Evolutionary conservation across 2,329 filamentous ascomycete species (phyloP), one percentile per base, ranked within the genome.

Genomic region (Parascedosporium putredinis): DNA sequence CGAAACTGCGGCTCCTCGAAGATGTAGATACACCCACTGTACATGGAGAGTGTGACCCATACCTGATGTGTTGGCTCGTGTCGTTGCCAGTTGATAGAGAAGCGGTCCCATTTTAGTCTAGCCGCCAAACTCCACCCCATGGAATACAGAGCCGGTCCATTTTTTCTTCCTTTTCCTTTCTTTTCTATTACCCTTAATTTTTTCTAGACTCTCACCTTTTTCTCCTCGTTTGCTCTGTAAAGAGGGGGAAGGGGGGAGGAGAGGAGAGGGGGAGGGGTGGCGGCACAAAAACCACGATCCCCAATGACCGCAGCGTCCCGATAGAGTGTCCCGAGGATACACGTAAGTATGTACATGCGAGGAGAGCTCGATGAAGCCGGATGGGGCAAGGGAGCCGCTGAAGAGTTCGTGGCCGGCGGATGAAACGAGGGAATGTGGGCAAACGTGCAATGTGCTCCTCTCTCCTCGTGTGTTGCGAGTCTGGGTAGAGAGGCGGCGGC

Each of bases 41-140:
- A 50, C 36, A 48, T 33, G 58, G 60, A 75, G 68, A 75, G 76
- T 79, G 77, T 77, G 78, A 79, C 78, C 78, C 77, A 79, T 80
- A 38, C 71, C 73, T 86, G 87, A 89, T 94, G 88, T 85, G 88
- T 76, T 94, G 88, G 88, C 88, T 83, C 83, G 73, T 75, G 75
- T 84, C 76, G 75, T 81, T 78, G 78, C 86, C 86, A 91, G 83
- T 90, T 81, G 76, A 82, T 45, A 45, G 22, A n/a, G 20, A 40
- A 42, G 29, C 9, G 43, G 43, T 14, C 49, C 49, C 24, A 24
- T 47, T 46, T 20, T 25, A 45, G 38, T 22, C 40, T 50, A 44
- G 40, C 27, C 20, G 38, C 23, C 45, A 38, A 33, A 31, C 14
- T 42, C 22, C 36, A 29, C 34, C 34, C 47, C 38, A 42, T 50